Base-by-base conservation (phyloP, 306 rosid species). In the Lablab purpureus region DNA sequence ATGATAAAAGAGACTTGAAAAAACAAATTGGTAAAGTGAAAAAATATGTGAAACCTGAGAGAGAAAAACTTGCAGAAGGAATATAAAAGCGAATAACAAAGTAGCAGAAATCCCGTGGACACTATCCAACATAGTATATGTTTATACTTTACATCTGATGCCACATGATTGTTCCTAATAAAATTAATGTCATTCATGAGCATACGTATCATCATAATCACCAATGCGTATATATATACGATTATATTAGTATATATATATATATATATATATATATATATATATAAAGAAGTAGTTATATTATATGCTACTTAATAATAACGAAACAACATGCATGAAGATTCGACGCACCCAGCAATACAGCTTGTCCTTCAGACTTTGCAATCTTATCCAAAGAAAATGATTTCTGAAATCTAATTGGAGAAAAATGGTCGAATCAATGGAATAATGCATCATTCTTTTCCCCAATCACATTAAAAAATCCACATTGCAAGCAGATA, bases 311-410 rank as follows among this genome's bases (percentile, higher is more conserved):
- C 7, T 60, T 4, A 30, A 66, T 22, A 52, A 37, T 12, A n/a
- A 25, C 19, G 59, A 81, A 74, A 73, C 18, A 13, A 55, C 36
- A 67, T 56, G 81, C 58, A 75, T 21, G 7, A 36, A 67, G 77
- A 52, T 71, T 67, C 85, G 41, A 10, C 77, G 68, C 23, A 59
- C 40, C 41, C 67, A 27, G 64, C 37, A 30, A 30, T 43, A 22
- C 2, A 25, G 67, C 67, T 23, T 72, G 67, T 54, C 25, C 40
- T 25, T 51, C 8, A 69, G n/a, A 27, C 69, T 63, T 51, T 64
- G 75, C 78, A 54, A 32, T 54, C 80, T 83, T 71, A 77, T 77
- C 82, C 79, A 2, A 71, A 79, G 66, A 79, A 55, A 49, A 72
- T 6, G 80, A 56, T n/a, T 73, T 78, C 74, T 34, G 30, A 72